Conservation (phyloP, 345 rosid species). For the Camelina laxa region DNA sequence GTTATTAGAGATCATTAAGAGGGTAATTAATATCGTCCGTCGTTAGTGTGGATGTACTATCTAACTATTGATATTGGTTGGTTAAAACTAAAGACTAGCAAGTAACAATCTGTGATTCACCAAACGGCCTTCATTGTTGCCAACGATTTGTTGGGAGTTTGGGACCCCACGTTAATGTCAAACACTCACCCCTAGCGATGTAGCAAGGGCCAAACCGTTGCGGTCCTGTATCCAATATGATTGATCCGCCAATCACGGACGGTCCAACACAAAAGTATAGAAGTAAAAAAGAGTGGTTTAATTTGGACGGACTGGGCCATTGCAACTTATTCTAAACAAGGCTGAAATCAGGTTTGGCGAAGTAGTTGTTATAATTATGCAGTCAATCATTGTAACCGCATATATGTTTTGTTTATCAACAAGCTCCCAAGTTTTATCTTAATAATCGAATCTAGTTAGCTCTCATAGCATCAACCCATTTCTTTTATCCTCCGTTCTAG, state of each 20-base stretch:
- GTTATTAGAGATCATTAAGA: neutral
- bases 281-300: neutral
- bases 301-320: neutral
- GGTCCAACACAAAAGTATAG: neutral
- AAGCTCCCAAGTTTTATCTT: too few relatives aligned
- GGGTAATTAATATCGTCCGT: neutral
- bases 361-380: neutral
- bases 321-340: neutral
- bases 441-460: too few relatives aligned
- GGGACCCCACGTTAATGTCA: conserved; percentile 25
- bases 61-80: neutral
- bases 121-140: conserved; percentile 1
- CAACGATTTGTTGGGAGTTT: neutral
- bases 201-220: conserved; percentile 22
- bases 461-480: too few relatives aligned
- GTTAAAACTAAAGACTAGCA: neutral
- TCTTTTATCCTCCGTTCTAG: too few relatives aligned
- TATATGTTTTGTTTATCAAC: neutral
- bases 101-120: neutral
- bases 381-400: conserved; percentile 8
- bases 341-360: neutral
- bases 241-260: conserved; percentile 21
- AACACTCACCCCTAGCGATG: conserved; percentile 17
- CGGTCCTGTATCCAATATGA: conserved; percentile 7
- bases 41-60: neutral